Conservation (phyloP, 2,329 filamentous ascomycete species). For the Paracamarosporium sp. region DNA sequence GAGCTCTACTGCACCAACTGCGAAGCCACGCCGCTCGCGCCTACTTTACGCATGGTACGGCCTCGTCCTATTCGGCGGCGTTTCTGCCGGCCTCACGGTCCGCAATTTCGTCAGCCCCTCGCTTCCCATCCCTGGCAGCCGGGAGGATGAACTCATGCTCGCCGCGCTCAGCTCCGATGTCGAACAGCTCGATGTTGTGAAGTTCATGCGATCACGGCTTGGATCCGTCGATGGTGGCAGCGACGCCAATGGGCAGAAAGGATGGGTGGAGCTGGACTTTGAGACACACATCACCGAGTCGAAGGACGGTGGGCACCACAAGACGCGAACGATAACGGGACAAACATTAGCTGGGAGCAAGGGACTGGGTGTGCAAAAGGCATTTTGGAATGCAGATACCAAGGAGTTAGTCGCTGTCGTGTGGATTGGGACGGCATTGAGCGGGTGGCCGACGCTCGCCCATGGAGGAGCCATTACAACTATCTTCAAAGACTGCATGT, state of each 20-base stretch:
- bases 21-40: constrained; percentile 29
- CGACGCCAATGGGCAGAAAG: constrained; percentile 23
- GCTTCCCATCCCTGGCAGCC: constrained; percentile 32
- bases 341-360: constrained; percentile 47
- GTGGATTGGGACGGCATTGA: constrained; percentile 68
- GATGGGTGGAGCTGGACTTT: constrained; percentile 41
- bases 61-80: constrained; percentile 31
- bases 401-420: constrained; percentile 69
- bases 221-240: constrained; percentile 30
- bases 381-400: constrained; percentile 68
- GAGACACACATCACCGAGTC: constrained; percentile 18
- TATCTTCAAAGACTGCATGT: constrained; percentile 72
- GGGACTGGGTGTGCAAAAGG: constrained; percentile 59
- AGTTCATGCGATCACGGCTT: constrained; percentile 35
- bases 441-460: constrained; percentile 74
- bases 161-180: constrained; percentile 31
- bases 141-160: constrained; percentile 36
- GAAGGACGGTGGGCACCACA: constrained; percentile 18
- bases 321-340: constrained; percentile 28
- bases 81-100: constrained; percentile 30
- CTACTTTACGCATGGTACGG: constrained; percentile 42
- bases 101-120: constrained; percentile 35
- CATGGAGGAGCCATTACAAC: constrained; percentile 76
- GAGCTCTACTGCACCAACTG: constrained; percentile 6
- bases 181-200: constrained; percentile 41